Evolutionary conservation across 352 stramenopile species (phyloP), one percentile per base, ranked within the genome.

Genomic region (Globisporangium perplexum): DNA sequence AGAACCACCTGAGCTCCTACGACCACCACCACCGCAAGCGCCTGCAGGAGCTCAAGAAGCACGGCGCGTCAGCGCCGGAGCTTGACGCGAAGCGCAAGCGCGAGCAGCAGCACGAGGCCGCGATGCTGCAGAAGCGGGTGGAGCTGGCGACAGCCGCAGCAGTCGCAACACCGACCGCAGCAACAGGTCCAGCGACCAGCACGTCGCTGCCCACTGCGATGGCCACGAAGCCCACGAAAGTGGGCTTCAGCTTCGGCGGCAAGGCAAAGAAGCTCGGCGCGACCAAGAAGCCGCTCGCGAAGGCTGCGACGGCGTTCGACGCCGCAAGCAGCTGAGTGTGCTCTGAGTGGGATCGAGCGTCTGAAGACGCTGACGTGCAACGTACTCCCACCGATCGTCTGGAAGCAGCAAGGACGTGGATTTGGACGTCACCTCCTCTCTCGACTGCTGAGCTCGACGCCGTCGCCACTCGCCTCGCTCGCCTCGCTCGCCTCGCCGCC

Each of bases 1-100:
- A 82, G 45, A 83, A 82, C 55, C 78, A 89, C 50, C 56, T 86
- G 44, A 87, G 76, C 53, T 86, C 74, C 12, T 89, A 89, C 60
- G 78, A 89, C 57, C 78, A 89, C 51, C 78, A 89, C 55, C 78
- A 89, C 39, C 66, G 65, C 30, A 89, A 86, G 50, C 69, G 79
- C 35, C 44, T 79, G 35, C 56, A 51, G 22, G 63, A 78, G 7
- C 45, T 78, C 53, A 63, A 74, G 54, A 71, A 76, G 61, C 57
- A 59, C 12, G 35, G 22, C 14, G 42, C 48, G 0, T 43, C 52
- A 0, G 24, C 65, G 22, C 28, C 55, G 26, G 62, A 66, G n/a
- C 61, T 71, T 26, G 36, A n/a, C 23, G 24, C 41, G 5, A 76
- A 77, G 53, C 59, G 65, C 10, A 79, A 60, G 43, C 49, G 63